A percentile compares a stretch with the other conserved stretches of the same genome.
These are phyloP conservation scores for Amanita jacksonii DNA, from an alignment of 768 basidiomycete genomes.

Conservation along the genomic window DNA sequence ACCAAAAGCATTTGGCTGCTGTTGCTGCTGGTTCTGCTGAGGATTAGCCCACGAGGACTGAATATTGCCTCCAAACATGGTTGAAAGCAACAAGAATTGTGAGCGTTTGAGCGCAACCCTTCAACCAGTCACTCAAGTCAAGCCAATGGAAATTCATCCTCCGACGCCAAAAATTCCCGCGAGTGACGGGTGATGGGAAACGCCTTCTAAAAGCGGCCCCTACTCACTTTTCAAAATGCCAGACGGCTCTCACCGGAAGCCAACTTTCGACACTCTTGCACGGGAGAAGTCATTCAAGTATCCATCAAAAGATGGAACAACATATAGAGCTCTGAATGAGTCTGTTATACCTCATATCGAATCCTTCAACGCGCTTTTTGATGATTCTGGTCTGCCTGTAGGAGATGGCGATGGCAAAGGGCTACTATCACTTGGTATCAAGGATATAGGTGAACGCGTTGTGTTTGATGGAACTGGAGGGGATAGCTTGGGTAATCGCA, in stretches of 20 bases:
- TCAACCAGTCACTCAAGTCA: constrained; percentile 5
- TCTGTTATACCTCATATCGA: constrained; percentile 92
- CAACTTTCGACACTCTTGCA: constrained; percentile 73
- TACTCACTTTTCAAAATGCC: constrained; percentile 32
- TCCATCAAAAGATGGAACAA: constrained; percentile 59
- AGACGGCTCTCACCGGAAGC: constrained; percentile 32
- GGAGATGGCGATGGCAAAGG: constrained; percentile 76
- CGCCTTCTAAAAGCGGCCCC: background rate
- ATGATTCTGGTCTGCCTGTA: constrained; percentile 73
- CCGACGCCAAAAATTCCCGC: constrained; percentile 3
- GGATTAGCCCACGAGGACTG: constrained; percentile 63
- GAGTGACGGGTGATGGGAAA: background rate
- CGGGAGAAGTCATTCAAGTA: constrained; percentile 72
- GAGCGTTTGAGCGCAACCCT: constrained; percentile 9
- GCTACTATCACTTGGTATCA: constrained; percentile 63
- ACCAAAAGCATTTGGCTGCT: constrained; percentile 56
- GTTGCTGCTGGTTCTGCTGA: constrained; percentile 57
- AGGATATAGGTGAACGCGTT: constrained; percentile 86
- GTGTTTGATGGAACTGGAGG: constrained; percentile 73
- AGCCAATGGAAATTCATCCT: constrained; percentile 8
- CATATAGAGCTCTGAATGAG: constrained; percentile 79
- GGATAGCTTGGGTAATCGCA: constrained; percentile 69
- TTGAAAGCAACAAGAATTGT: constrained; percentile 10
- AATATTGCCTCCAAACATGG: constrained; percentile 41
- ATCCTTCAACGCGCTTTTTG: constrained; percentile 94